Evolutionary conservation across 2,329 filamentous ascomycete species (phyloP).

Genomic region (Plectosphaerella sp.): DNA sequence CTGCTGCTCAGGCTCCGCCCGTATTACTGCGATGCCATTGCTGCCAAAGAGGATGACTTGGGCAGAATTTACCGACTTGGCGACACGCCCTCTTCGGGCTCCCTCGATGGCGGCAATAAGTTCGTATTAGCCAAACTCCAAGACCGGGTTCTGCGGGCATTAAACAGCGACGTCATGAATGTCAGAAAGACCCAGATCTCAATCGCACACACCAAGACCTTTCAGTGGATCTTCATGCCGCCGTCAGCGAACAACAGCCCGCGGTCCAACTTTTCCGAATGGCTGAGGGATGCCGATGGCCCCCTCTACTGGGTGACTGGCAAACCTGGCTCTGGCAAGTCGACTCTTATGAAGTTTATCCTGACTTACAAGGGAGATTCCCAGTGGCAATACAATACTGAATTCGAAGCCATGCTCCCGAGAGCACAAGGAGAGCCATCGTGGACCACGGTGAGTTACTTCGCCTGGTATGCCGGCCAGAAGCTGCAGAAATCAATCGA

Average conservation of each 20-base stretch:
- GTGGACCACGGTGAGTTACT: not conserved
- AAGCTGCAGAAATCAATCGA: not conserved
- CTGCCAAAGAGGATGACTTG: no score
- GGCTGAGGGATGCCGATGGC: not conserved
- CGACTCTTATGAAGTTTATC: slow-evolving; percentile 36
- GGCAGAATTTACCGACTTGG: no score
- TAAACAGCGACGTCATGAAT: no score
- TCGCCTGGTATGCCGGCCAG: not conserved
- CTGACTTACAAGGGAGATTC: slow-evolving; percentile 13
- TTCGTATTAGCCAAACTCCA: no score
- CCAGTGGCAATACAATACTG: not conserved
- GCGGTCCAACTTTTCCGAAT: not conserved
- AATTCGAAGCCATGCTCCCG: not conserved
- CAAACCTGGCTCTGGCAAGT: slow-evolving; percentile 42
- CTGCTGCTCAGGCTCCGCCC: no score
- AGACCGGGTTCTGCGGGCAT: no score
- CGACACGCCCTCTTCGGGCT: no score
- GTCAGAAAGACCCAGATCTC: not conserved
- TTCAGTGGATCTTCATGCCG: not conserved
- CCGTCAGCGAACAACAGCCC: not conserved
- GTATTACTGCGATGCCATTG: no score
- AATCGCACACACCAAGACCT: not conserved
- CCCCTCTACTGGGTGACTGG: slow-evolving; percentile 31
- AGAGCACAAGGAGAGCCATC: not conserved
- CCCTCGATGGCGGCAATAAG: no score